These are phyloP conservation scores for Pistacia integerrima DNA, from an alignment of 345 rosid genomes.

Conservation along the genomic window DNA sequence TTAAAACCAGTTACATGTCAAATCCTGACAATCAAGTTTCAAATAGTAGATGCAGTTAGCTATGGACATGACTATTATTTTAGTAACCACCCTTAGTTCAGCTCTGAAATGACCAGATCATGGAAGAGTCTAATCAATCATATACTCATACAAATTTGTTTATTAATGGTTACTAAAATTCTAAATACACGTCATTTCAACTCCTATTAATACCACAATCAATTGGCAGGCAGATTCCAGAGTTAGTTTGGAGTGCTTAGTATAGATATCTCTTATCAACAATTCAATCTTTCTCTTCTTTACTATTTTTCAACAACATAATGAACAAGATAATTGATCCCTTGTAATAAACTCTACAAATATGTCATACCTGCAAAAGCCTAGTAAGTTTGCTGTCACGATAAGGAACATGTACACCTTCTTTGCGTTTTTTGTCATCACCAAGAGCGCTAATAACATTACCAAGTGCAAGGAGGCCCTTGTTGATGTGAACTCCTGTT, in stretches of 20 bases:
- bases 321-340: not conserved
- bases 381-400: constrained; percentile 98
- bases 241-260: not conserved
- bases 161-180: not conserved
- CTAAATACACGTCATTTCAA: not conserved
- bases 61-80: not conserved
- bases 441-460: constrained; percentile 99
- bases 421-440: constrained; percentile 97
- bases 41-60: not conserved
- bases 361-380: constrained; percentile 77
- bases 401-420: constrained; percentile 90
- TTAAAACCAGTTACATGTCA: not conserved
- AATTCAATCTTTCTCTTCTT: not conserved
- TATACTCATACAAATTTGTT: not conserved
- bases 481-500: constrained; percentile 94
- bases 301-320: not conserved
- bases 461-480: constrained; percentile 98
- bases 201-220: not conserved
- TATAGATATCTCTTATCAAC: not conserved
- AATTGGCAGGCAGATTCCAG: not conserved
- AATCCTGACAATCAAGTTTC: not conserved
- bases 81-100: not conserved
- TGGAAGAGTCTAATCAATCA: not conserved
- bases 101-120: not conserved
- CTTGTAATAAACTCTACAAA: not conserved